Base-by-base conservation (phyloP, 2,329 filamentous ascomycete species). In the Coniochaeta hoffmannii region DNA sequence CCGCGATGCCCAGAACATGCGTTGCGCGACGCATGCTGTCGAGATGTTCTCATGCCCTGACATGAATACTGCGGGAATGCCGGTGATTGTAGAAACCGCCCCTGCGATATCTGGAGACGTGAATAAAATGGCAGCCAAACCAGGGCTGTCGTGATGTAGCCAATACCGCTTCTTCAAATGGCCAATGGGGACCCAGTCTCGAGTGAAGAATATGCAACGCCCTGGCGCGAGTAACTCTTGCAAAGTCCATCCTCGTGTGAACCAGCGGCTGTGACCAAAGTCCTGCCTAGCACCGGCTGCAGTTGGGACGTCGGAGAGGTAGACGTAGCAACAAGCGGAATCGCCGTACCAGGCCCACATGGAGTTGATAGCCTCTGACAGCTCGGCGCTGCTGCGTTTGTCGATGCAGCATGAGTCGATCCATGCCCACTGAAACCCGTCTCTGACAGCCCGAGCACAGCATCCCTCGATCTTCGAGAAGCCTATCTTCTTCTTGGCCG, bases 1-100 rank as follows among this genome's bases (percentile, higher is more conserved):
- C 1, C 28, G 32, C 4, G 56, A 54, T 14, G 54, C 56, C 56
- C 56, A 58, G 10, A n/a, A 50, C 56, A 58, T 56, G 12, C 56
- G 34, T 15, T 46, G 24, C 7, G 38, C 49, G n/a, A 57, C 53
- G 2, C 30, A 30, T 6, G 15, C 8, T 17, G n/a, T 22, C 14
- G 14, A 53, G 28, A 30, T 24, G 9, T 8, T 32, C 7, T 26
- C 31, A 15, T 11, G 24, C 9, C 12, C 8, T 14, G 30, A 53
- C 17, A 44, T 7, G 14, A 44, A 12, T 3, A 8, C 8, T 12
- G 3, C 9, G 2, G 41, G 19, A 26, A 46, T 28, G 9, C 22
- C 10, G 7, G 41, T 46, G 12, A 46, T 46, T 26, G 1, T n/a
- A 8, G 41, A 46, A 2, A 46, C 7, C n/a, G 15, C 7, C 3